A percentile compares a stretch with the other conserved stretches of the same genome.
phyloP scores from a whole-genome alignment of 2,329 filamentous ascomycete species.

The Penicillium crustosum region DNA sequence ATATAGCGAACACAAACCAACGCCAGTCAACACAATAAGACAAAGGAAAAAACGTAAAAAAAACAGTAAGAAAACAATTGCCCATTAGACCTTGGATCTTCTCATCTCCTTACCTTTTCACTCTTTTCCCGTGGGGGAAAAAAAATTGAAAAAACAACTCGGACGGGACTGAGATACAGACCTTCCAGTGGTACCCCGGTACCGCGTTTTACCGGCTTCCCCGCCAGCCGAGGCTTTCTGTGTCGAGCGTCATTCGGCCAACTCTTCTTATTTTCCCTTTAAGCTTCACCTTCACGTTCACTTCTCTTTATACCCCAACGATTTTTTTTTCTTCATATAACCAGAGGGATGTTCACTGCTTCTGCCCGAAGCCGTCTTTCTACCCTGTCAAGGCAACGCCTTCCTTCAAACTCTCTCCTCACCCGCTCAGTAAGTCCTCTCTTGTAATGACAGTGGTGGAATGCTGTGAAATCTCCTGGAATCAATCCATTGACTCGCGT shows the following conservation, averaged over 20 bases:
- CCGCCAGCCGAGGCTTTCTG: slow-evolving; percentile 25
- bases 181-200: neutral
- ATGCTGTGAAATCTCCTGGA: neutral
- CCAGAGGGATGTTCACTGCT: slow-evolving; percentile 46
- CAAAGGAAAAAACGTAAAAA: no score
- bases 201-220: slow-evolving; percentile 14
- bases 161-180: slow-evolving; percentile 5
- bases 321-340: slow-evolving; percentile 12
- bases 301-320: slow-evolving; percentile 9
- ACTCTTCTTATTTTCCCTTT: slow-evolving; percentile 14
- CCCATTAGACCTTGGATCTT: neutral
- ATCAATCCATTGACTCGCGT: slow-evolving; percentile 14
- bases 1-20: neutral
- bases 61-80: neutral
- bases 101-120: neutral
- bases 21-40: neutral
- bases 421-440: slow-evolving; percentile 34
- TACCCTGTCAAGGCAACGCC: slow-evolving; percentile 41
- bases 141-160: neutral
- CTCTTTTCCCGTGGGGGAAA: slow-evolving; percentile 10
- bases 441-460: neutral
- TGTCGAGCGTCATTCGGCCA: slow-evolving; percentile 1
- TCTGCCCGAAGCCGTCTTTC: slow-evolving; percentile 46
- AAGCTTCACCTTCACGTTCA: slow-evolving; percentile 16
- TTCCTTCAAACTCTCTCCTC: slow-evolving; percentile 36